These are phyloP conservation scores for Chenopodium album DNA, from an alignment of 148 eudicot species.

Conservation along the genomic window DNA sequence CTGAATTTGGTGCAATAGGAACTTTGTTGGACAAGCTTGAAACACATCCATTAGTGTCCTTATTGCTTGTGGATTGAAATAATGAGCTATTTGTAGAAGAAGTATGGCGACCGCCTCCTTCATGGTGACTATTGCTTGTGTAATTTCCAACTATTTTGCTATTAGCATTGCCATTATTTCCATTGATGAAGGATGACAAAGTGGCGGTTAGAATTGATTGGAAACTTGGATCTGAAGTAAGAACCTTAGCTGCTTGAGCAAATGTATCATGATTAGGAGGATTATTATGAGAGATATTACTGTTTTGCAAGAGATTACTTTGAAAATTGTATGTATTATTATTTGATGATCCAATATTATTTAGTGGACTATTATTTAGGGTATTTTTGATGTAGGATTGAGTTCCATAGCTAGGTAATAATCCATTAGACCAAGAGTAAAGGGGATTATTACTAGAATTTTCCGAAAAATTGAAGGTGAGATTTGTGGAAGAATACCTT, in stretches of 20 bases:
- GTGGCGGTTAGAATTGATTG: constrained; percentile 72
- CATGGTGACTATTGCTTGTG: neutral
- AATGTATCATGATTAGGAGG: constrained; percentile 36
- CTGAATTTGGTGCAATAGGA: constrained; percentile 26
- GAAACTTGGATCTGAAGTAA: constrained; percentile 80
- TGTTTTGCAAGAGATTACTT: constrained; percentile 41
- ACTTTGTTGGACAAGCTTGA: constrained; percentile 36
- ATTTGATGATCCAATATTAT: constrained; percentile 32
- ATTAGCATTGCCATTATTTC: constrained; percentile 18
- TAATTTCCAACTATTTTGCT: constrained; percentile 17
- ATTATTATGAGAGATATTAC: neutral
- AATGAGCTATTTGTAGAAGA: constrained; percentile 18
- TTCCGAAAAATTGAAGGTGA: constrained; percentile 59
- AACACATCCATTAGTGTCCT: constrained; percentile 35
- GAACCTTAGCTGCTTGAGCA: constrained; percentile 80
- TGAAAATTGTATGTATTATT: constrained; percentile 31
- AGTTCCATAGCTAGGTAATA: constrained; percentile 28
- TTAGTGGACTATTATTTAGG: constrained; percentile 31
- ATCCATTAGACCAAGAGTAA: constrained; percentile 48
- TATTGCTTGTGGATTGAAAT: constrained; percentile 30
- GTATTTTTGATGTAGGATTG: constrained; percentile 33
- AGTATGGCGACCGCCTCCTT: constrained; percentile 35
- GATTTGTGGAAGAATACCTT: constrained; percentile 52
- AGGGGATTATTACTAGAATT: constrained; percentile 7
- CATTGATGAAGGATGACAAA: constrained; percentile 56